These are phyloP conservation scores for Rhizopogon roseolus DNA, from an alignment of 768 basidiomycete genomes.

Conservation along the genomic window DNA sequence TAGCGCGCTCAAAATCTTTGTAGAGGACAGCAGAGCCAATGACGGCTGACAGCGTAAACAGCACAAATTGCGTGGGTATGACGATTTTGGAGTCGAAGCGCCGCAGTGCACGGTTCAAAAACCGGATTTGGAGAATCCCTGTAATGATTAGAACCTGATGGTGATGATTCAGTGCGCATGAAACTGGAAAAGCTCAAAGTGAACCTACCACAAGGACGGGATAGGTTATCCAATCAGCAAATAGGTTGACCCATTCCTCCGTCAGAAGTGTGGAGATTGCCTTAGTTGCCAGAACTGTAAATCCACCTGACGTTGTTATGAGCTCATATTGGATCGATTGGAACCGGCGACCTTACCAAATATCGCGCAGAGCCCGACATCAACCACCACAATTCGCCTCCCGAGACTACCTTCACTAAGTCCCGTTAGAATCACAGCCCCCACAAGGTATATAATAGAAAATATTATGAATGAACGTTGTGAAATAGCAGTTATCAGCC, in stretches of 20 bases:
- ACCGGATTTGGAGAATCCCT: slow-evolving; percentile 80
- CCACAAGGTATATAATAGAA: slow-evolving; percentile 53
- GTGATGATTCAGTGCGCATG: slow-evolving; percentile 7
- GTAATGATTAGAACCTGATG: slow-evolving; percentile 63
- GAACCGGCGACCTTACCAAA: slow-evolving; percentile 48
- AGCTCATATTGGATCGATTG: background rate
- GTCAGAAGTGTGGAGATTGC: slow-evolving; percentile 85
- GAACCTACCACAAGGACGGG: slow-evolving; percentile 62
- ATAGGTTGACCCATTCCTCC: slow-evolving; percentile 69
- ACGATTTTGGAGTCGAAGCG: slow-evolving; percentile 93
- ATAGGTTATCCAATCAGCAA: slow-evolving; percentile 80
- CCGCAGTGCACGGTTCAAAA: slow-evolving; percentile 85
- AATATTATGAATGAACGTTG: slow-evolving; percentile 76
- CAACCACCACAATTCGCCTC: slow-evolving; percentile 69
- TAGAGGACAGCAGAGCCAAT: slow-evolving; percentile 91
- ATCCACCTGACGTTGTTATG: slow-evolving; percentile 56
- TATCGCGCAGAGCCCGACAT: slow-evolving; percentile 83
- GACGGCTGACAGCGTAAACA: slow-evolving; percentile 92
- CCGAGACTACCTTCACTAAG: slow-evolving; percentile 67
- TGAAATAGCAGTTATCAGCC: slow-evolving; percentile 62
- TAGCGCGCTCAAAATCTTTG: slow-evolving; percentile 83
- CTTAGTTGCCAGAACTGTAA: slow-evolving; percentile 92
- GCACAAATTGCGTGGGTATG: slow-evolving; percentile 91
- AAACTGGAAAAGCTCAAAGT: background rate
- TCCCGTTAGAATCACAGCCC: slow-evolving; percentile 52